A percentile compares a stretch with the other conserved stretches of the same genome.
Evolutionary conservation across 2,329 filamentous ascomycete species (phyloP).

Genomic region (Epichloe uncinata): DNA sequence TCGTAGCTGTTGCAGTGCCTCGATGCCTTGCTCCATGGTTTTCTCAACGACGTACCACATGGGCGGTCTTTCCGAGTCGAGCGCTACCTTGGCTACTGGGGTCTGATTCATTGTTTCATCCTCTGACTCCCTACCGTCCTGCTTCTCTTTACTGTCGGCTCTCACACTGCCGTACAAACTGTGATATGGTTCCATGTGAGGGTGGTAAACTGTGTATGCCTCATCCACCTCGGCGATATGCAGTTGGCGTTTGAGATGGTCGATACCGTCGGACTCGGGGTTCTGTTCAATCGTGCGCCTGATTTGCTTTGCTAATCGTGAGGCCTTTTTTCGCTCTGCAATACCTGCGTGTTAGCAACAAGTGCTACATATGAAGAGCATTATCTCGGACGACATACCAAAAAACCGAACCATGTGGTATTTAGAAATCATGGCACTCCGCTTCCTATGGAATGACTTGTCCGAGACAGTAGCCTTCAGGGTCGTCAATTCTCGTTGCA

Average conservation of each 20-base stretch:
- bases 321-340: slow-evolving; percentile 59
- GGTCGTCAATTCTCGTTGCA: slow-evolving; percentile 58
- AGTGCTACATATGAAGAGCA: background rate
- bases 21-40: slow-evolving; percentile 42
- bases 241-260: slow-evolving; percentile 40
- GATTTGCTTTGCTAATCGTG: slow-evolving; percentile 51
- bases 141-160: slow-evolving; percentile 25
- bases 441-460: slow-evolving; percentile 45
- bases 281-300: slow-evolving; percentile 41
- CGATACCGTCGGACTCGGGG: slow-evolving; percentile 36
- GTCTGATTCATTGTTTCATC: slow-evolving; percentile 22
- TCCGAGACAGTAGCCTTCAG: slow-evolving; percentile 51
- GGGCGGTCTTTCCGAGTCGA: slow-evolving; percentile 37
- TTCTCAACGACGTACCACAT: slow-evolving; percentile 58
- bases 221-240: slow-evolving; percentile 60
- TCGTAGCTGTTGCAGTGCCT: slow-evolving; percentile 39
- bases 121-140: slow-evolving; percentile 21
- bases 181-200: slow-evolving; percentile 57
- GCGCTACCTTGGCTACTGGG: slow-evolving; percentile 28
- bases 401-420: slow-evolving; percentile 82
- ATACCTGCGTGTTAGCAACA: background rate
- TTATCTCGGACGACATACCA: slow-evolving; percentile 32
- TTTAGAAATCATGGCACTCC: slow-evolving; percentile 57
- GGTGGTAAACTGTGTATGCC: slow-evolving; percentile 62
- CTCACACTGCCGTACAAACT: slow-evolving; percentile 38